Percentiles rank a stretch among this genome's conserved stretches.
Evolutionary conservation across 768 basidiomycete genomes (phyloP).

Genomic region (Auriscalpium orientale): DNA sequence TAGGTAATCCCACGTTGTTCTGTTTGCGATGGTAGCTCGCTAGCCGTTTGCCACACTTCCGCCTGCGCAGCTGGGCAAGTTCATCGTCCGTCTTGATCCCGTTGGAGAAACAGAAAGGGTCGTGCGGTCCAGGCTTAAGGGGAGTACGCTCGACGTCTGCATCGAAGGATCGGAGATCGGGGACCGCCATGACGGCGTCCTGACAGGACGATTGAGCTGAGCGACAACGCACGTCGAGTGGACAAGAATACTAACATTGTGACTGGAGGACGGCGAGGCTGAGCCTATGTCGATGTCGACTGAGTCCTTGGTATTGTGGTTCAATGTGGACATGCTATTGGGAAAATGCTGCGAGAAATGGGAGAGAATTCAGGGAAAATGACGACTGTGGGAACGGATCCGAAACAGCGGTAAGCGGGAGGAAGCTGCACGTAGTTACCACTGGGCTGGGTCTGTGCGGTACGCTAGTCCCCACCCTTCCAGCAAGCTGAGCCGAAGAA

Average conservation of each 20-base stretch:
- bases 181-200: slow-evolving; percentile 10
- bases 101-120: slow-evolving; percentile 62
- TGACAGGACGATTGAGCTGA: background rate
- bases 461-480: no score
- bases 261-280: background rate
- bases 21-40: slow-evolving; percentile 64
- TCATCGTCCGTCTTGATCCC: slow-evolving; percentile 57
- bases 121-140: slow-evolving; percentile 28
- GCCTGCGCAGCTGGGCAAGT: slow-evolving; percentile 51
- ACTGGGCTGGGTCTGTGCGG: no score
- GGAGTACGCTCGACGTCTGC: slow-evolving; percentile 34
- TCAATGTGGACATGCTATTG: no score
- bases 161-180: slow-evolving; percentile 8
- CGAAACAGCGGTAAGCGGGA: no score
- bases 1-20: slow-evolving; percentile 48
- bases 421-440: no score
- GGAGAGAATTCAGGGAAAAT: no score
- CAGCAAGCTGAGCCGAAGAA: no score
- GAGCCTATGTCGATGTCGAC: background rate
- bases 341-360: no score
- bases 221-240: background rate
- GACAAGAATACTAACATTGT: no score
- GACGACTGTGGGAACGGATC: no score
- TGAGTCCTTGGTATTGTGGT: no score
- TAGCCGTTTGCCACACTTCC: slow-evolving; percentile 52